Evolutionary conservation across 495 filamentous ascomycete species (phyloP).

Genomic region (Aspergillus cristatus): DNA sequence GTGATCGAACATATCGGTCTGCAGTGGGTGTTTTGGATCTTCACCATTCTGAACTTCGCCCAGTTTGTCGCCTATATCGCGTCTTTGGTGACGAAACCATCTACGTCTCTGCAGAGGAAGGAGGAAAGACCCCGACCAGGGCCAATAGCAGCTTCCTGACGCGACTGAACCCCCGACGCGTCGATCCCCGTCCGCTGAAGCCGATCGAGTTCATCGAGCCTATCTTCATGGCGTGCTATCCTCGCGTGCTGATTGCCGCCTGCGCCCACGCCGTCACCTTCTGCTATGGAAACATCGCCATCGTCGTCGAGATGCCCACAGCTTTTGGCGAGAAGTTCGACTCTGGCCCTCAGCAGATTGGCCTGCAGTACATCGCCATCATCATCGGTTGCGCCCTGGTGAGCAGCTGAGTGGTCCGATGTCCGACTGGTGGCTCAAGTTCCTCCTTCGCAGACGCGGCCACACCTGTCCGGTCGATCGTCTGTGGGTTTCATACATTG

Average conservation of each 20-base stretch:
- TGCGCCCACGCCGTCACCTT: slow-evolving; percentile 22
- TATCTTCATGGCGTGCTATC: slow-evolving; percentile 9
- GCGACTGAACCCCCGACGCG: slow-evolving; percentile 14
- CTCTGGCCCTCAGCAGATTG: slow-evolving; percentile 25
- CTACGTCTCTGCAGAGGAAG: slow-evolving; percentile 6
- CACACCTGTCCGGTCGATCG: slow-evolving; percentile 18
- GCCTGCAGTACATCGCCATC: slow-evolving; percentile 27
- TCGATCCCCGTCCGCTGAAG: slow-evolving; percentile 8
- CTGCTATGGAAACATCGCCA: slow-evolving; percentile 20
- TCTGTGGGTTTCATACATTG: slow-evolving; percentile 27
- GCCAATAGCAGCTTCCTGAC: slow-evolving; percentile 2
- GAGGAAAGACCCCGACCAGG: neutral
- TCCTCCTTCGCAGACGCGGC: slow-evolving; percentile 7
- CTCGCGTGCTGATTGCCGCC: slow-evolving; percentile 17
- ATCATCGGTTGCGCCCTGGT: slow-evolving; percentile 27
- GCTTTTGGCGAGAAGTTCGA: slow-evolving; percentile 22
- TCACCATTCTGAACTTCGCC: slow-evolving; percentile 23
- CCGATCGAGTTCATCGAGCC: slow-evolving; percentile 15
- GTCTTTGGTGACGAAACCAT: slow-evolving; percentile 21
- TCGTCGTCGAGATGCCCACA: slow-evolving; percentile 26
- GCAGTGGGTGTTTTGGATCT: slow-evolving; percentile 29
- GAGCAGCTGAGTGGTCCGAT: slow-evolving; percentile 26
- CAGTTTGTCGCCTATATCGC: slow-evolving; percentile 19
- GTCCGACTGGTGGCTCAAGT: slow-evolving; percentile 20
- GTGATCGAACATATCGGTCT: slow-evolving; percentile 20